These are phyloP conservation scores for Mariannaea sp. DNA, from an alignment of 2,329 filamentous ascomycete species.

Conservation along the genomic window DNA sequence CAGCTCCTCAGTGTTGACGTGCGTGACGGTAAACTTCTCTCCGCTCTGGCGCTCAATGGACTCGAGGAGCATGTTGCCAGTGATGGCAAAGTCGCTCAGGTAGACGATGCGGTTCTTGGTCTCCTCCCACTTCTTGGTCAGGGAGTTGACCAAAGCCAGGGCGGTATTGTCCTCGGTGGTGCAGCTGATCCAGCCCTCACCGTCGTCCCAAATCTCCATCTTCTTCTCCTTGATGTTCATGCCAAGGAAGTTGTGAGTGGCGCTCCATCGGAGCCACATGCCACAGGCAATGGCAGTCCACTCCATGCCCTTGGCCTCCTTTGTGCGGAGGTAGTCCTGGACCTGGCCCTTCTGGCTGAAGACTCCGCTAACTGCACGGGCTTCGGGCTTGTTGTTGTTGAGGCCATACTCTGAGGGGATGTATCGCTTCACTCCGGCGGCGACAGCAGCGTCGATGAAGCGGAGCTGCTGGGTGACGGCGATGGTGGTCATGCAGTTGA, in stretches of 20 bases:
- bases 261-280: conserved; percentile 14
- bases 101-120: conserved; percentile 42
- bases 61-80: conserved; percentile 46
- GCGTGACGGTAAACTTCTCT: conserved; percentile 42
- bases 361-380: conserved; percentile 19
- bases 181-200: conserved; percentile 40
- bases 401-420: conserved; percentile 55
- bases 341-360: conserved; percentile 26
- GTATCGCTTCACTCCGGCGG: conserved; percentile 57
- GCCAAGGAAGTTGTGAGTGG: conserved; percentile 1
- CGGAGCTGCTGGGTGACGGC: conserved; percentile 47
- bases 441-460: conserved; percentile 57
- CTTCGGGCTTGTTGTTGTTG: conserved; percentile 33
- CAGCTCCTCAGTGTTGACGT: conserved; percentile 33
- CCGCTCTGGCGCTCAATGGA: conserved; percentile 56
- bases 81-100: conserved; percentile 42
- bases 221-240: conserved; percentile 8
- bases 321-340: conserved; percentile 28
- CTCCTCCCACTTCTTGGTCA: conserved; percentile 36
- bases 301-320: conserved; percentile 22
- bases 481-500: conserved; percentile 47
- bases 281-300: conserved; percentile 18
- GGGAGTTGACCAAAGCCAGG: conserved; percentile 35
- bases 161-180: conserved; percentile 45
- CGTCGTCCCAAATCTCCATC: conserved; percentile 40